Percentiles rank a stretch among this genome's conserved stretches.
phyloP scores from a whole-genome alignment of 2,329 filamentous ascomycete species.

The Colletotrichum paranaense region DNA sequence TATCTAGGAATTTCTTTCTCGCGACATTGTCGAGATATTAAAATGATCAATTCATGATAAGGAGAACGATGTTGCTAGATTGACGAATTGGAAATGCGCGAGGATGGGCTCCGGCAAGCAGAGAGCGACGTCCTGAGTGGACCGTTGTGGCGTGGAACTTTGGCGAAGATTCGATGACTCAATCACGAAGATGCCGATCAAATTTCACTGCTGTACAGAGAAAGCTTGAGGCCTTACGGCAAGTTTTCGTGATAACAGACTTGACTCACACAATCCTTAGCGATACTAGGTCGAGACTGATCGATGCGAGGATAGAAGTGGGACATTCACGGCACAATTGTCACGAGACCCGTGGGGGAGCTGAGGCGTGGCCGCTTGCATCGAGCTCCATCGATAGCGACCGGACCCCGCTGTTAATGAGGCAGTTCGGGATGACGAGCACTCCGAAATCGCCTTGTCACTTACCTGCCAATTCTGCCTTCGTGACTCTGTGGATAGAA shows the following conservation, averaged over 20 bases:
- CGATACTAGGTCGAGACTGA: slow-evolving; percentile 14
- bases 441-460: neutral
- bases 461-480: neutral
- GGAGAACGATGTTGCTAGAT: neutral
- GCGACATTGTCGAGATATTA: neutral
- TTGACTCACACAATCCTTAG: slow-evolving; percentile 11
- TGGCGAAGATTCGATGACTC: slow-evolving; percentile 18
- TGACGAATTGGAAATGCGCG: neutral
- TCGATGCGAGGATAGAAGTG: neutral
- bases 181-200: neutral
- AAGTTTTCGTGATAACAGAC: neutral
- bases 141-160: neutral
- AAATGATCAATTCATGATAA: neutral
- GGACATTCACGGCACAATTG: neutral
- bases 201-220: neutral
- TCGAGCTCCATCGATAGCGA: slow-evolving; percentile 2
- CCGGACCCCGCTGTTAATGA: neutral
- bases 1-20: neutral
- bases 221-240: neutral
- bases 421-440: slow-evolving; percentile 14
- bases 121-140: neutral
- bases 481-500: neutral
- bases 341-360: slow-evolving; percentile 22
- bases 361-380: slow-evolving; percentile 17
- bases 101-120: neutral